These are phyloP conservation scores for Crataegus laevigata DNA, from an alignment of 306 rosid genomes.

Conservation along the genomic window DNA sequence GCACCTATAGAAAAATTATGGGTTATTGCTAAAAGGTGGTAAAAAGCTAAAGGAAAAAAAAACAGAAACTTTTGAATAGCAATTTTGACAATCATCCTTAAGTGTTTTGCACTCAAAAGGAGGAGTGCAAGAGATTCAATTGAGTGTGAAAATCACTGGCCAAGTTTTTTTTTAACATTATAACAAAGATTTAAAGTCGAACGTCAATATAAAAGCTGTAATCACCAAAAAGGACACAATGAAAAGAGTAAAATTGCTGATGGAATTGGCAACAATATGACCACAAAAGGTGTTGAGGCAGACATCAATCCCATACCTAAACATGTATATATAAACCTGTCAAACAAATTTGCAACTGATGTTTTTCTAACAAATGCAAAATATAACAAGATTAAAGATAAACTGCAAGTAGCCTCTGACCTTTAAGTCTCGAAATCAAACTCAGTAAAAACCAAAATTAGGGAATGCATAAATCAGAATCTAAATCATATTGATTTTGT, in stretches of 20 bases:
- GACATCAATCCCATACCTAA: conserved; percentile 40
- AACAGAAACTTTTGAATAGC: background rate
- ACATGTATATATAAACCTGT: conserved; percentile 46
- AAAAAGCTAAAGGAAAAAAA: no score
- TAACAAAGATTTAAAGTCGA: background rate
- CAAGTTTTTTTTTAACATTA: background rate
- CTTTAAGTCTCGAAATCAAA: no score
- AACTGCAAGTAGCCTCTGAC: no score
- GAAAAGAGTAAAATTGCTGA: conserved; percentile 23
- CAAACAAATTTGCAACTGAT: conserved; percentile 1
- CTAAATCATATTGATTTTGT: no score
- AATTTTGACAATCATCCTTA: no score
- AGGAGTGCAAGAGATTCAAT: no score
- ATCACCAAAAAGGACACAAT: conserved; percentile 34
- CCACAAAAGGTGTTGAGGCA: conserved; percentile 38
- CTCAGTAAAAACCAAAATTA: no score
- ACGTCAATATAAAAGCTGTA: background rate
- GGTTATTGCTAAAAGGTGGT: background rate
- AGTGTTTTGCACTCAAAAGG: no score
- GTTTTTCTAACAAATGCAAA: no score
- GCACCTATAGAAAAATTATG: background rate
- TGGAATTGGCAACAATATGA: conserved; percentile 24
- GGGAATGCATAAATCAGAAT: no score
- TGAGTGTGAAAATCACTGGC: no score
- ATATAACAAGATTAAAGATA: no score